Evolutionary conservation across 1,139 yeast species (phyloP).

Genomic region (Protomyces lactucae-debilis): DNA sequence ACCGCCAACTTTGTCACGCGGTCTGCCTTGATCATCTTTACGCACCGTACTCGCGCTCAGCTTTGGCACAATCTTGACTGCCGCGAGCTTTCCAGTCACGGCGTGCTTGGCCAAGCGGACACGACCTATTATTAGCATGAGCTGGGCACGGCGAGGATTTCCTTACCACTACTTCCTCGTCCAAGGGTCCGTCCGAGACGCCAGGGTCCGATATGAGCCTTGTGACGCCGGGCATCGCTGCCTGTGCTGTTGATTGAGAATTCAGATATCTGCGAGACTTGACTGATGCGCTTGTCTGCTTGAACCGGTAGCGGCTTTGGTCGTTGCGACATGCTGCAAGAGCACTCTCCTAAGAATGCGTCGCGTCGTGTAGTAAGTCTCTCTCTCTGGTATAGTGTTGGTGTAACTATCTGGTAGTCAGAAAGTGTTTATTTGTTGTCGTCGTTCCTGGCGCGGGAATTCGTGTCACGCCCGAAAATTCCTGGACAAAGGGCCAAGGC

Average conservation of each 20-base stretch:
- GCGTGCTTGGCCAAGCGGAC: constrained; percentile 87
- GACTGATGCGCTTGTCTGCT: constrained; percentile 26
- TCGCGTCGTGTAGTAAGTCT: too few relatives aligned
- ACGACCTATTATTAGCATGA: constrained; percentile 40
- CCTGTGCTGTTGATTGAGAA: constrained; percentile 26
- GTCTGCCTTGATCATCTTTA: constrained; percentile 34
- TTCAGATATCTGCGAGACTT: constrained; percentile 22
- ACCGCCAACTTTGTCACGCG: constrained; percentile 40
- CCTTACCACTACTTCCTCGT: constrained; percentile 77
- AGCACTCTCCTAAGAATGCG: too few relatives aligned
- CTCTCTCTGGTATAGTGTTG: too few relatives aligned
- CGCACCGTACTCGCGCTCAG: constrained; percentile 52
- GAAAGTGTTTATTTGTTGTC: background rate
- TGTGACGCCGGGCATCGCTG: constrained; percentile 23
- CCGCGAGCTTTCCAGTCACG: constrained; percentile 82
- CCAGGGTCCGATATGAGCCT: constrained; percentile 75
- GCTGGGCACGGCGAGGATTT: background rate
- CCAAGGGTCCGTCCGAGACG: constrained; percentile 90
- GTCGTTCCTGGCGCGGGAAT: background rate
- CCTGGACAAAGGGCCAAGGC: too few relatives aligned
- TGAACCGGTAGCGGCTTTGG: constrained; percentile 23
- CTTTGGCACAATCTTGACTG: constrained; percentile 94
- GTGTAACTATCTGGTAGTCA: too few relatives aligned
- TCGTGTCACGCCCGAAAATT: too few relatives aligned
- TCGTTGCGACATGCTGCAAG: constrained; percentile 13